These are phyloP conservation scores for Carpinus viminea DNA, from an alignment of 306 rosid genomes.

Conservation along the genomic window DNA sequence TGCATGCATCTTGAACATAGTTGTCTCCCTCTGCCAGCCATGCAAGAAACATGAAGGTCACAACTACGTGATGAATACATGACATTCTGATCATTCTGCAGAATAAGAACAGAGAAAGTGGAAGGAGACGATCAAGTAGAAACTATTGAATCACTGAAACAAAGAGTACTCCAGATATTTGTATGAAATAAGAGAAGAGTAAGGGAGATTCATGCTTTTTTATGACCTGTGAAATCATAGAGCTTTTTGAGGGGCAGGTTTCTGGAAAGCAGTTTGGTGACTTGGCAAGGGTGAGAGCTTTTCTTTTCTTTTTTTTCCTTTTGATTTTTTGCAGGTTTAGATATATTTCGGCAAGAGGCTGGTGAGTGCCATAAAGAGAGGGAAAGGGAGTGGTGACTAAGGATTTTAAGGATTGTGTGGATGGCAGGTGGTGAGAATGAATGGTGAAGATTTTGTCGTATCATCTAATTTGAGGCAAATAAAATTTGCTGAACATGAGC, in stretches of 20 bases:
- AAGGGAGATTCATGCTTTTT: neutral
- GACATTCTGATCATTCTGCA: constrained; percentile 6
- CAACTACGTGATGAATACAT: neutral
- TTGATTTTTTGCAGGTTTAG: constrained; percentile 3
- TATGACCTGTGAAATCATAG: neutral
- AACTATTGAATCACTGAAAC: neutral
- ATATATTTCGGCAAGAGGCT: constrained; percentile 27
- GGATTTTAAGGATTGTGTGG: constrained; percentile 29
- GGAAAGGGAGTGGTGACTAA: neutral
- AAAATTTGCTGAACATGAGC: no score
- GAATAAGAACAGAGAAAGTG: neutral
- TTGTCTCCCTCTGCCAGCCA: constrained; percentile 18
- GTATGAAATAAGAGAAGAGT: neutral
- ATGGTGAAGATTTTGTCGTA: no score
- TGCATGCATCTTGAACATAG: constrained; percentile 62
- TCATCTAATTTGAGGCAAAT: no score
- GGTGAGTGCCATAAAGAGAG: constrained; percentile 37
- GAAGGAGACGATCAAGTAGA: neutral
- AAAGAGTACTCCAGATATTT: neutral
- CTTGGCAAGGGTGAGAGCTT: constrained; percentile 19
- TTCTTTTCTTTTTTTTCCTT: no score
- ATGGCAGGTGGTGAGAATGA: constrained; percentile 11
- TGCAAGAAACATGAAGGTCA: constrained; percentile 25
- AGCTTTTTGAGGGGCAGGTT: neutral
- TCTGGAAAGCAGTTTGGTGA: constrained; percentile 13